Evolutionary conservation across 371 early-diverging fungal species (phyloP), one percentile per base, ranked within the genome.

Genomic region (Mortierella sp.): DNA sequence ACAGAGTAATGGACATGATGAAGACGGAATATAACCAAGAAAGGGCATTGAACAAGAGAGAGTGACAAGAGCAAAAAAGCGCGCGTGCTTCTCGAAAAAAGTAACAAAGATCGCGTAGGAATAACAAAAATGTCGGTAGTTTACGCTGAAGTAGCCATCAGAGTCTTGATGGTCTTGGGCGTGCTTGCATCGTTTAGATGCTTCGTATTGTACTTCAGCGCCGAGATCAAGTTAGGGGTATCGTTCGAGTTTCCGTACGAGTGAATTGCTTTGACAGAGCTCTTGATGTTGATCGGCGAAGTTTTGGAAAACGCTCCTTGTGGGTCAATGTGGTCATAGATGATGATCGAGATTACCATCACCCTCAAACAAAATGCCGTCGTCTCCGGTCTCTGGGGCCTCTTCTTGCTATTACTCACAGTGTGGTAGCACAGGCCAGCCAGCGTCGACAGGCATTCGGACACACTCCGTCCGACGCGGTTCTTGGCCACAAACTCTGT

Each of bases 301-400:
- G 80, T 83, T 66, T 91, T 90, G 57, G 80, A 80, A 72, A 94
- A 94, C 5, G 90, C 91, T 17, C 97, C 97, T 21, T 86, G 83
- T 19, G 90, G 86, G 71, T 91, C 86, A 48, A 96, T 87, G 79
- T 94, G 94, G 82, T 97, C 98, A 64, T 95, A 96, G 49, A 96
- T 80, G 34, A 97, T 87, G 58, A 94, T 92, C 48, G 93, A 91
- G 17, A 90, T 88, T 28, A 94, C 94, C 89, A 96, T 91, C 34
- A 95, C 94, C 48, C 94, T 86, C 70, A 96, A 81, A 67, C 91
- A 92, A 72, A 89, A 88, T 19, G 83, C 80, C 46, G 79, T 80
- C 50, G 72, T 78, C 71, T 85, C 85, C 37, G 86, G 80, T 62
- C 79, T 67, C 67, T 80, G 84, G 51, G 72, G 80, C 79, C 82